These are phyloP conservation scores for Cyclotella cryptica DNA, from an alignment of 108 stramenopile genomes.

Conservation along the genomic window DNA sequence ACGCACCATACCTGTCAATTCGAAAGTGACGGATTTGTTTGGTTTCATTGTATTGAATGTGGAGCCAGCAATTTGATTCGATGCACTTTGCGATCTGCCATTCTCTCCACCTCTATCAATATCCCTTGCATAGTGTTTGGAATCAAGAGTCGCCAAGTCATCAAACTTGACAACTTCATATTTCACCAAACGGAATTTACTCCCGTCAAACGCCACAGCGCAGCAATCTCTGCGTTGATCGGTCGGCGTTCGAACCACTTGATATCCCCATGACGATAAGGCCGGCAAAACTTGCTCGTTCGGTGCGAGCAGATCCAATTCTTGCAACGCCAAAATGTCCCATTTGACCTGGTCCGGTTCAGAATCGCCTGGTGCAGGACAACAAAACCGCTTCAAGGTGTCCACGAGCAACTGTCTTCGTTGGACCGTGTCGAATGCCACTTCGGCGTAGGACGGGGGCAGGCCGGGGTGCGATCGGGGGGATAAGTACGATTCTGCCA, in stretches of 20 bases:
- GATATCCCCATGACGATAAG: slow-evolving; percentile 56
- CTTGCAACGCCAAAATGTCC: slow-evolving; percentile 80
- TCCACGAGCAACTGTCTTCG: slow-evolving; percentile 59
- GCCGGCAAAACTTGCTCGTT: slow-evolving; percentile 43
- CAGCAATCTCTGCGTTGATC: slow-evolving; percentile 79
- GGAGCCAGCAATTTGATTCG: neutral
- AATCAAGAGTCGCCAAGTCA: slow-evolving; percentile 70
- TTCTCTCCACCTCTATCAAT: neutral
- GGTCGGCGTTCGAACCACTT: slow-evolving; percentile 60
- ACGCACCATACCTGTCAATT: slow-evolving; percentile 63
- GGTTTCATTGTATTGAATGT: slow-evolving; percentile 27
- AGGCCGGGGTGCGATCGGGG: slow-evolving; percentile 72
- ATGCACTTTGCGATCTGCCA: neutral
- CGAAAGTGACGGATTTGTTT: slow-evolving; percentile 52
- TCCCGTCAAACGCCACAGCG: slow-evolving; percentile 58
- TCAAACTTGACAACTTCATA: slow-evolving; percentile 71
- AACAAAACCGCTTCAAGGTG: slow-evolving; percentile 51
- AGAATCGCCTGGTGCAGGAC: neutral
- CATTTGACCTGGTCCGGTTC: slow-evolving; percentile 22
- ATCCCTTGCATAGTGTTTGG: neutral
- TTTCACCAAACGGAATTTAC: slow-evolving; percentile 54
- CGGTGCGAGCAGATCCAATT: slow-evolving; percentile 65
- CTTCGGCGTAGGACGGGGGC: slow-evolving; percentile 57
- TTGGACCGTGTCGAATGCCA: slow-evolving; percentile 62
- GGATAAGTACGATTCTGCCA: slow-evolving; percentile 79